Conservation (phyloP, 208 protist species). For the Trypanosoma vivax region DNA sequence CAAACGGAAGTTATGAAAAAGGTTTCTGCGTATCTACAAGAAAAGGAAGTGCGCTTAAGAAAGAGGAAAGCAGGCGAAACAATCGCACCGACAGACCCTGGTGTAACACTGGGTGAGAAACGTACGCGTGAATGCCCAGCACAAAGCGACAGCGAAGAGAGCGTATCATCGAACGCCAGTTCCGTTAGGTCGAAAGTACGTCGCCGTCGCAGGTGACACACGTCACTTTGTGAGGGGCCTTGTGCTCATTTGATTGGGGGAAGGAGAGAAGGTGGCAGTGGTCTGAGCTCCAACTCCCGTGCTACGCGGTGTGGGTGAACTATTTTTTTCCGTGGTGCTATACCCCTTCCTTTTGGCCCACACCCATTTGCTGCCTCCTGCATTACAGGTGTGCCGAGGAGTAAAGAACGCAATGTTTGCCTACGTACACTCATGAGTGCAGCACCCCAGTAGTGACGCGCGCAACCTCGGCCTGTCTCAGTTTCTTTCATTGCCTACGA, state of each 20-base stretch:
- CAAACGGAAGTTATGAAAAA: constrained; percentile 29
- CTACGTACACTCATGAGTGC: no score
- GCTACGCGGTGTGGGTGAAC: no score
- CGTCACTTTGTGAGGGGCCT: not conserved
- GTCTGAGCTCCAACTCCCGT: no score
- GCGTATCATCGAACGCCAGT: constrained; percentile 16
- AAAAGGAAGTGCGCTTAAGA: constrained; percentile 43
- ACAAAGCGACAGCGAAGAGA: not conserved
- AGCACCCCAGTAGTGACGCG: no score
- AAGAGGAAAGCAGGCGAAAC: not conserved
- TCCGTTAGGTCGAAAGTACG: constrained; percentile 1
- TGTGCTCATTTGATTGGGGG: constrained; percentile 4
- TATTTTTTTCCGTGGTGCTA: no score
- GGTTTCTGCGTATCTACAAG: constrained; percentile 22
- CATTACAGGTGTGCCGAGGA: no score
- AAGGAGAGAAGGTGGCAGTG: no score
- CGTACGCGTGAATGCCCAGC: not conserved
- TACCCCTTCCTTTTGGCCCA: no score
- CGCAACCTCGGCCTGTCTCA: no score
- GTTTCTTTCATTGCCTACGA: no score
- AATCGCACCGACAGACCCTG: not conserved
- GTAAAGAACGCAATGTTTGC: no score
- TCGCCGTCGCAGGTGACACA: not conserved
- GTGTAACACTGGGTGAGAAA: not conserved
- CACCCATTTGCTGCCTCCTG: no score